Conservation (phyloP, 495 filamentous ascomycete genomes). For the Penicillium ucsense region DNA sequence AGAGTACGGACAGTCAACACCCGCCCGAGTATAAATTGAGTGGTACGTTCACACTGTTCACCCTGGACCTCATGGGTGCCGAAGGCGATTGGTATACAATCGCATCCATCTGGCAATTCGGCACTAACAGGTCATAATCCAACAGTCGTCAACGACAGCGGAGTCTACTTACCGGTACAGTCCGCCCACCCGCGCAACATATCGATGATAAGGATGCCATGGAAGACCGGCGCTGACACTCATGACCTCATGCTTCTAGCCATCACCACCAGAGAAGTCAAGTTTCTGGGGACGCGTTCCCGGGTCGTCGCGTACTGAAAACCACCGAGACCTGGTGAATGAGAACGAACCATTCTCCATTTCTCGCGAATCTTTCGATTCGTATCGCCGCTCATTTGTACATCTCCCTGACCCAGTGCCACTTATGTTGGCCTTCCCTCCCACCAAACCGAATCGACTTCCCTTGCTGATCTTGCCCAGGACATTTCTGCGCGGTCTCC, state of each 20-base stretch:
- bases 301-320: conserved; percentile 55
- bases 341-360: conserved; percentile 94
- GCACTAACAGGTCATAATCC: neutral
- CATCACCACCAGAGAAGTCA: conserved; percentile 81
- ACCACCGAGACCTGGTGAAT: conserved; percentile 57
- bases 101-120: no score
- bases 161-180: conserved; percentile 87
- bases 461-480: conserved; percentile 33
- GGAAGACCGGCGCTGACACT: no score
- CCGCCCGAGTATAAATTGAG: conserved; percentile 74
- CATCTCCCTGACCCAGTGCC: conserved; percentile 17
- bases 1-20: conserved; percentile 41
- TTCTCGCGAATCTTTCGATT: conserved; percentile 95
- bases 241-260: conserved; percentile 36
- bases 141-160: conserved; percentile 90
- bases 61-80: neutral
- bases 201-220: neutral
- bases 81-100: neutral
- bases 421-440: neutral
- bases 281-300: conserved; percentile 73
- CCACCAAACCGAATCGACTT: neutral
- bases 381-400: conserved; percentile 94
- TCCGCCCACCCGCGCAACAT: neutral
- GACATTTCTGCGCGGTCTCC: conserved; percentile 90
- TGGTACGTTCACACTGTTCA: conserved; percentile 41